Percentiles rank a stretch among this genome's conserved stretches.
phyloP scores from a whole-genome alignment of 1,139 yeast genomes.

The Meyerozyma sp. region DNA sequence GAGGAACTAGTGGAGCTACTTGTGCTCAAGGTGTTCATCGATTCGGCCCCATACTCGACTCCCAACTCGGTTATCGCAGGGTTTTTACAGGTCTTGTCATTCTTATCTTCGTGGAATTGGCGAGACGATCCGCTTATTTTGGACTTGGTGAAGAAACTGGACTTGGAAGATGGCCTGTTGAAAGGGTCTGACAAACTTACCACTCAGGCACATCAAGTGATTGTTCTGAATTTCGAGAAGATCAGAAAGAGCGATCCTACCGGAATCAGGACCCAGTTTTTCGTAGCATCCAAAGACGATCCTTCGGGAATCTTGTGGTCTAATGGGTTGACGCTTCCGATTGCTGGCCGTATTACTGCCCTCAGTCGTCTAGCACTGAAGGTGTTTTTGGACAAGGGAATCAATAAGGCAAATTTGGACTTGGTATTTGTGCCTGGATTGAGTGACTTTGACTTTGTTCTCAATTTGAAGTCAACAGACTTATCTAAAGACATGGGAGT shows the following conservation, averaged over 20 bases:
- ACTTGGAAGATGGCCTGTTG: slow-evolving; percentile 22
- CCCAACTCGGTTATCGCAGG: slow-evolving; percentile 82
- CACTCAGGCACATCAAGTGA: slow-evolving; percentile 54
- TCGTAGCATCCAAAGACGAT: slow-evolving; percentile 78
- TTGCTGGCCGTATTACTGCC: slow-evolving; percentile 84
- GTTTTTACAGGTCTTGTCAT: slow-evolving; percentile 66
- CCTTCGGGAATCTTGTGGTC: slow-evolving; percentile 84
- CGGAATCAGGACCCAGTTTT: slow-evolving; percentile 72
- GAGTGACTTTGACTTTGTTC: slow-evolving; percentile 76
- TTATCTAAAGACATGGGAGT: slow-evolving; percentile 50
- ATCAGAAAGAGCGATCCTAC: slow-evolving; percentile 76
- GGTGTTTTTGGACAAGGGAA: slow-evolving; percentile 39
- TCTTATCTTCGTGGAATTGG: slow-evolving; percentile 90
- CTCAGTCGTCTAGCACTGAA: slow-evolving; percentile 71
- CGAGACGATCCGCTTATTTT: slow-evolving; percentile 76
- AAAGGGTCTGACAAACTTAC: slow-evolving; percentile 57
- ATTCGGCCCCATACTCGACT: slow-evolving; percentile 72
- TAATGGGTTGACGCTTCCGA: slow-evolving; percentile 62
- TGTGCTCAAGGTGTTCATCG: slow-evolving; percentile 80
- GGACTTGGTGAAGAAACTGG: slow-evolving; percentile 56
- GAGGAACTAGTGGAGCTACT: slow-evolving; percentile 81
- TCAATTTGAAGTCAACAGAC: slow-evolving; percentile 48
- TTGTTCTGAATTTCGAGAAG: slow-evolving; percentile 58
- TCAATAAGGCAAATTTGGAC: slow-evolving; percentile 43
- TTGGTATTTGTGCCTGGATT: slow-evolving; percentile 74